Evolutionary conservation across 257 asterid genomes (phyloP).

Genomic region (Plectranthus barbatus): DNA sequence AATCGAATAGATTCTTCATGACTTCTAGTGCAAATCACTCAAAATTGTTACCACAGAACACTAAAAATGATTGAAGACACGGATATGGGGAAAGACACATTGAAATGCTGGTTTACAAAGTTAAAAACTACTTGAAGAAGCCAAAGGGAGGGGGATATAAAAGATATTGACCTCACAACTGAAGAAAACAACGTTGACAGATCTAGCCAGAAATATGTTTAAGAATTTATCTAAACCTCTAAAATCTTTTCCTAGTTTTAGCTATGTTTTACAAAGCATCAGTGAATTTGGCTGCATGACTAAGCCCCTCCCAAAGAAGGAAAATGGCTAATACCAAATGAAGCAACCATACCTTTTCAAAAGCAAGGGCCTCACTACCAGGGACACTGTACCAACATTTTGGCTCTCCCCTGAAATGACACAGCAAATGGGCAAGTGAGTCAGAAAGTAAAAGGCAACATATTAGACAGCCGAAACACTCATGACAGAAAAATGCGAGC

Average conservation of each 20-base stretch:
- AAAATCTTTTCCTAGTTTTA: neutral
- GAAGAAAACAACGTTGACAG: neutral
- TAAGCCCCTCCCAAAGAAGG: neutral
- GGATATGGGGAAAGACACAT: neutral
- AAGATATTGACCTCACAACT: neutral
- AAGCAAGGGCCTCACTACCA: constrained; percentile 71
- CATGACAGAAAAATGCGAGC: neutral
- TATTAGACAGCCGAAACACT: neutral
- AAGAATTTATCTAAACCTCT: neutral
- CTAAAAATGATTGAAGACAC: neutral
- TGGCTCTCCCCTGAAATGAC: constrained; percentile 86
- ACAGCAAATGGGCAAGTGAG: constrained; percentile 1
- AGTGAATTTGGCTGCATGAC: constrained; percentile 8
- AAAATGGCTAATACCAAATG: neutral
- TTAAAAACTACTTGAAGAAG: neutral
- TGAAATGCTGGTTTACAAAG: neutral
- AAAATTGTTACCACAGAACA: neutral
- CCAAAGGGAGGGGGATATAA: neutral
- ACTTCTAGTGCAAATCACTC: constrained; percentile 1
- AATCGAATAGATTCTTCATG: neutral
- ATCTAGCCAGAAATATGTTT: neutral
- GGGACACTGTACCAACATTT: constrained; percentile 99
- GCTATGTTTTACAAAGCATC: neutral
- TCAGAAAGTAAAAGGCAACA: constrained; percentile 1
- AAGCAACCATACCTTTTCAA: constrained; percentile 64